A percentile compares a stretch with the other conserved stretches of the same genome.
Evolutionary conservation across 306 rosid species (phyloP).

Genomic region (Citrullus mucosospermus): DNA sequence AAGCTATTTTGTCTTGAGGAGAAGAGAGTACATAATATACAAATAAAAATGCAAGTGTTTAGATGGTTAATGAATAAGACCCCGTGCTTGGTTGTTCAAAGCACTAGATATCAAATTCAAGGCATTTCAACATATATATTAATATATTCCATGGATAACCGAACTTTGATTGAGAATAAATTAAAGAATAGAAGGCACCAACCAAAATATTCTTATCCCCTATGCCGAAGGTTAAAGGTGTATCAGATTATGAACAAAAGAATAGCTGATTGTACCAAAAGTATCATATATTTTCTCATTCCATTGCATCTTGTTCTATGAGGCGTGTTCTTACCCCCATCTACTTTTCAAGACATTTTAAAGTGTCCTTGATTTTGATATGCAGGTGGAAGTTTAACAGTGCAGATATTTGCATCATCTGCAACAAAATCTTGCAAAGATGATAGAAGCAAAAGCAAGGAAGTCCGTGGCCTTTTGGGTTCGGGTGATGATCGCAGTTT

Average conservation of each 20-base stretch:
- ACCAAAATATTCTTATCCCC: neutral
- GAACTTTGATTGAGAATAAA: no score
- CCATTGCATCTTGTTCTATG: neutral
- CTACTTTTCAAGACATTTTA: neutral
- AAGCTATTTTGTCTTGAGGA: no score
- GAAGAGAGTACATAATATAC: no score
- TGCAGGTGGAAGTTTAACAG: constrained; percentile 59
- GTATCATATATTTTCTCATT: neutral
- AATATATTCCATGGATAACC: no score
- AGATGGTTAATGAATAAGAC: no score
- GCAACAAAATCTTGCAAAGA: constrained; percentile 17
- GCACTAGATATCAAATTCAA: no score
- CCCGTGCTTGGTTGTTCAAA: no score
- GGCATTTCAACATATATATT: no score
- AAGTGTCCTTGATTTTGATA: neutral
- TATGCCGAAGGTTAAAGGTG: neutral
- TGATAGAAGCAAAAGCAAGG: constrained; percentile 17
- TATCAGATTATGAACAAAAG: neutral
- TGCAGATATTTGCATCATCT: constrained; percentile 40
- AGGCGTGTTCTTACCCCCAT: neutral
- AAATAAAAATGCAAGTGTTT: no score
- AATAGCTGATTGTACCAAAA: neutral
- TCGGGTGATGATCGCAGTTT: constrained; percentile 19
- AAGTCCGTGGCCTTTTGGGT: constrained; percentile 11
- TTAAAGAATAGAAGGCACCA: no score